Evolutionary conservation across 164 flowering plant genomes (phyloP).

Genomic region (Kalanchoe fedtschenkoi): DNA sequence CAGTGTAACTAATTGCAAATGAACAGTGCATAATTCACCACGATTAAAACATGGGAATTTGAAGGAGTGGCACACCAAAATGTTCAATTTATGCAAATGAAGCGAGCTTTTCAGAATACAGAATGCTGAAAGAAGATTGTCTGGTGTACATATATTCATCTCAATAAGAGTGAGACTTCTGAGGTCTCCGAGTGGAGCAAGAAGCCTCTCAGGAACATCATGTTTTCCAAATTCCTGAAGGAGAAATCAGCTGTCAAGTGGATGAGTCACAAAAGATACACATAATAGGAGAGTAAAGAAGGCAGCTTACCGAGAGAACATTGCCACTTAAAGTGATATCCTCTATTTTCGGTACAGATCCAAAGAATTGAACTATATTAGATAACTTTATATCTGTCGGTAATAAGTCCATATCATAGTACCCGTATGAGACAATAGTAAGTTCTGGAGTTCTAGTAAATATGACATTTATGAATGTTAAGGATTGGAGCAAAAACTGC

Average conservation of each 20-base stretch:
- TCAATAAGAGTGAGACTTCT: background rate
- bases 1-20: background rate
- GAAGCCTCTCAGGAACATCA: background rate
- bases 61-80: background rate
- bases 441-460: background rate
- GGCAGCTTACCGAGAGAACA: background rate
- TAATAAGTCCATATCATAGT: background rate
- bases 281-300: background rate
- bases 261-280: background rate
- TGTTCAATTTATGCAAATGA: background rate
- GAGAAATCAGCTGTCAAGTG: background rate
- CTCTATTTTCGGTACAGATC: background rate
- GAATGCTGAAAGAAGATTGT: background rate
- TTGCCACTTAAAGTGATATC: background rate
- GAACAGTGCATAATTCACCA: background rate
- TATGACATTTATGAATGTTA: background rate
- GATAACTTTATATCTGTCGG: background rate
- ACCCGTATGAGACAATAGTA: too few species aligned
- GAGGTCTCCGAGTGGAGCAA: background rate
- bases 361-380: background rate
- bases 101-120: background rate
- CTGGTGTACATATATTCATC: background rate
- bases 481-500: background rate
- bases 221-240: background rate
- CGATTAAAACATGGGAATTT: background rate